Evolutionary conservation across 2,329 filamentous ascomycete species (phyloP).

Genomic region (Passalora sequoiae): DNA sequence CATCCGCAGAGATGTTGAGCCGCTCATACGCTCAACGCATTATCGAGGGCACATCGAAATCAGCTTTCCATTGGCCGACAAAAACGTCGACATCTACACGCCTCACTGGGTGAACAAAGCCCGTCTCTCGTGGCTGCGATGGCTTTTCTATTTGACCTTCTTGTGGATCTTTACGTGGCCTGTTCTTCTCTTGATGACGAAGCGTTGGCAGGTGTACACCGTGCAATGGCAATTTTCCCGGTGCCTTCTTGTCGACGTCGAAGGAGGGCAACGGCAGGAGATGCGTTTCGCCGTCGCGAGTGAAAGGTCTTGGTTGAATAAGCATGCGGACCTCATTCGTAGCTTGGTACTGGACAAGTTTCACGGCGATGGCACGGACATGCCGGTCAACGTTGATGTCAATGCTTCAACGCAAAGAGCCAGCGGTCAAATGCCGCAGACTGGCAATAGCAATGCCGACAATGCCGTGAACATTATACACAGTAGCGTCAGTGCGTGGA

Average conservation of each 20-base stretch:
- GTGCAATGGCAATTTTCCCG: conserved; percentile 57
- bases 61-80: conserved; percentile 55
- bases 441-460: conserved; percentile 23
- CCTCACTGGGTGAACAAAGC: conserved; percentile 58
- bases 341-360: conserved; percentile 55
- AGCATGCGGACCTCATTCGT: conserved; percentile 58
- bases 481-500: conserved; percentile 24
- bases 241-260: not conserved
- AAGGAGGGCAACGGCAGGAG: conserved; percentile 2
- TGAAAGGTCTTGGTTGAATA: conserved; percentile 56
- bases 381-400: conserved; percentile 40
- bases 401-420: conserved; percentile 32
- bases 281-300: conserved; percentile 48
- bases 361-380: conserved; percentile 39
- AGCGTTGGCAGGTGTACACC: conserved; percentile 61
- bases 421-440: conserved; percentile 14
- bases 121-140: conserved; percentile 62
- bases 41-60: conserved; percentile 61
- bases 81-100: conserved; percentile 59
- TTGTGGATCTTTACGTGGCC: conserved; percentile 69
- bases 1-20: conserved; percentile 50
- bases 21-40: conserved; percentile 58
- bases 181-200: conserved; percentile 61
- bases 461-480: conserved; percentile 25
- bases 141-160: conserved; percentile 62